Percentiles rank a stretch among this genome's conserved stretches.
Evolutionary conservation across 2,329 filamentous ascomycete genomes (phyloP).

Genomic region (Zarea fungicola): DNA sequence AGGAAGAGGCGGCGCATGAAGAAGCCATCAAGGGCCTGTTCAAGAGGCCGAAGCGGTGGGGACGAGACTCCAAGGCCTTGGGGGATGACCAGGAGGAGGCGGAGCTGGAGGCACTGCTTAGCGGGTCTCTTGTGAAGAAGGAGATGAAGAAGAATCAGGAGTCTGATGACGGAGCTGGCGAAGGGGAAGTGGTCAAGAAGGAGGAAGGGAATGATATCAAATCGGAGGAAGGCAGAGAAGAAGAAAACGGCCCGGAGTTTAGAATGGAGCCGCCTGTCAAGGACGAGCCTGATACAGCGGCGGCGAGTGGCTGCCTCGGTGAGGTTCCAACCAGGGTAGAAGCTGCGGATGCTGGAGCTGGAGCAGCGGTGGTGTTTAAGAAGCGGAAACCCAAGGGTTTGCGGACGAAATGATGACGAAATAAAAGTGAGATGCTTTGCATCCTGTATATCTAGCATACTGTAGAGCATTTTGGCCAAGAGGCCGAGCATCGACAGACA

Average conservation of each 20-base stretch:
- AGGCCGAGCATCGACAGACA: too few relatives aligned
- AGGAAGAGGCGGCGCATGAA: constrained; percentile 57
- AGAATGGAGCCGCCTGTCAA: constrained; percentile 31
- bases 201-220: constrained; percentile 24
- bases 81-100: constrained; percentile 42
- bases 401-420: constrained; percentile 25
- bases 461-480: too few relatives aligned
- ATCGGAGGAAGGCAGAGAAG: constrained; percentile 13
- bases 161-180: constrained; percentile 13
- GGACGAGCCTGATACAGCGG: constrained; percentile 29
- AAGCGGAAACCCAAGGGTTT: constrained; percentile 68
- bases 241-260: too few relatives aligned
- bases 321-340: constrained; percentile 35
- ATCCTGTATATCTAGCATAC: too few relatives aligned
- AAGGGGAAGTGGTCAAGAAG: constrained; percentile 22
- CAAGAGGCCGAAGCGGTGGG: constrained; percentile 54
- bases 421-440: background rate
- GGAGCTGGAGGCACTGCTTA: constrained; percentile 60
- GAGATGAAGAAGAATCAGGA: constrained; percentile 19
- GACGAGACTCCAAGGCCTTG: constrained; percentile 46
- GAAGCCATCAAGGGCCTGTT: constrained; percentile 53
- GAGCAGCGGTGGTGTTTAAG: constrained; percentile 64
- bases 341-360: constrained; percentile 28
- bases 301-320: constrained; percentile 11
- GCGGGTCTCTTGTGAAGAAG: constrained; percentile 26